Percentiles rank a stretch among this genome's conserved stretches.
Conservation (phyloP, 306 rosid genomes). For the Trichosanthes truncata region DNA sequence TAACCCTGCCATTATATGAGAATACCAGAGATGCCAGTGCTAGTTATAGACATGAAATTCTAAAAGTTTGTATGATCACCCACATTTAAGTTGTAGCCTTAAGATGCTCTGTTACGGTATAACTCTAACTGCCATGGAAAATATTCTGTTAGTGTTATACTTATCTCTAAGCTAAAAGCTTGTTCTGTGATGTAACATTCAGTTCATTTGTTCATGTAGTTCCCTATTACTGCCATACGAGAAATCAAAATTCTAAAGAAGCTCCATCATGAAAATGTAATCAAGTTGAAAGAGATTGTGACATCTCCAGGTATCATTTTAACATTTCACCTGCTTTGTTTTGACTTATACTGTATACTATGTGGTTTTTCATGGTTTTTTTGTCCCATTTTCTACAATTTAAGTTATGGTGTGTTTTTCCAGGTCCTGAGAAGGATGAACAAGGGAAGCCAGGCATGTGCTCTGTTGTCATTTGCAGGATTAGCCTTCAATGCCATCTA, state of each 20-base stretch:
- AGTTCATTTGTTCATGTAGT: constrained; percentile 19
- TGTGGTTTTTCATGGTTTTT: not conserved
- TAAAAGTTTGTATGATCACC: not conserved
- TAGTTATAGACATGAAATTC: not conserved
- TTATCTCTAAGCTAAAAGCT: not conserved
- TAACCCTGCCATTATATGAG: not conserved
- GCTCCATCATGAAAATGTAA: constrained; percentile 37
- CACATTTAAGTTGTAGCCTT: not conserved
- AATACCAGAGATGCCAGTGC: not conserved
- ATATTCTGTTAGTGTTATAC: not conserved
- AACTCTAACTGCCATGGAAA: not conserved
- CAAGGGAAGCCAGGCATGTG: constrained; percentile 44
- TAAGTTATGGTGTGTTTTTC: not conserved
- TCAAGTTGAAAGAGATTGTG: constrained; percentile 34
- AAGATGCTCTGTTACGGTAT: not conserved
- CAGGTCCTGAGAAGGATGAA: constrained; percentile 51
- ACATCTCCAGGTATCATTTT: constrained; percentile 35
- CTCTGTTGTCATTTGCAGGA: not conserved
- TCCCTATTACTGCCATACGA: constrained; percentile 46
- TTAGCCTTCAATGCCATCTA: not conserved
- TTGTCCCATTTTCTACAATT: not conserved
- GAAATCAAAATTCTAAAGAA: constrained; percentile 38
- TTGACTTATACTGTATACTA: not conserved
- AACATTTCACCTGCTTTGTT: not conserved
- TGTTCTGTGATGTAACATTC: not conserved